Evolutionary conservation across 495 filamentous ascomycete species (phyloP).

Genomic region (Neurospora sp.): DNA sequence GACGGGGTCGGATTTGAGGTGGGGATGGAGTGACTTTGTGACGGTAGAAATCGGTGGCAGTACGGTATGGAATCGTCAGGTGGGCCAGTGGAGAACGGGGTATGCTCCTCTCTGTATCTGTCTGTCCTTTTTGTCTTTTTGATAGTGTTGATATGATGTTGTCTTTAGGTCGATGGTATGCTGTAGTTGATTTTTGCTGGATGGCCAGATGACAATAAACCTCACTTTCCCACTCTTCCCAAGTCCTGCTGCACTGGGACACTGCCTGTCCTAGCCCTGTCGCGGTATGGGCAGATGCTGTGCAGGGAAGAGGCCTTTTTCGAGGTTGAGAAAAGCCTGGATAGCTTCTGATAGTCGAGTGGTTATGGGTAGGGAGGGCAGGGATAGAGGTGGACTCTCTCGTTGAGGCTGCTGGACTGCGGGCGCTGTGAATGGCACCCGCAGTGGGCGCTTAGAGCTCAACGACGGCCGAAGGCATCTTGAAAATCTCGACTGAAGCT

Average conservation of each 20-base stretch:
- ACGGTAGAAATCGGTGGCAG: not conserved
- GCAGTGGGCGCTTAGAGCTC: constrained; percentile 91
- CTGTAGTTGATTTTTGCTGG: not conserved
- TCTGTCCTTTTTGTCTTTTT: not conserved
- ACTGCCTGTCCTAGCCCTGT: not conserved
- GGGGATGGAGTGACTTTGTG: not conserved
- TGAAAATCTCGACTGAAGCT: constrained; percentile 71
- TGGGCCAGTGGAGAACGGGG: not conserved
- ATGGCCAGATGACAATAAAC: not conserved
- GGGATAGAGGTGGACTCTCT: constrained; percentile 41
- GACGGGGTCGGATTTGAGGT: not conserved
- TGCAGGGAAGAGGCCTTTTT: not conserved
- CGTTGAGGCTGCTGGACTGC: constrained; percentile 78
- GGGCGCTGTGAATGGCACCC: constrained; percentile 47
- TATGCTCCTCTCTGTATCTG: not conserved
- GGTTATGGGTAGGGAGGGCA: not conserved
- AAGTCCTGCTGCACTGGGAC: not conserved
- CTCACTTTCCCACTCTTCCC: not conserved
- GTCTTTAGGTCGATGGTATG: not conserved
- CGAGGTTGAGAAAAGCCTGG: not conserved
- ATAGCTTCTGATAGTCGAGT: not conserved
- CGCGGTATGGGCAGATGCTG: not conserved
- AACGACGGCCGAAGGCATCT: constrained; percentile 80
- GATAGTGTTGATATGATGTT: not conserved
- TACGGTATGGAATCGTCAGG: not conserved